Evolutionary conservation across 2,329 filamentous ascomycete species (phyloP), one percentile per base, ranked within the genome.

Genomic region (Onygenales sp.): DNA sequence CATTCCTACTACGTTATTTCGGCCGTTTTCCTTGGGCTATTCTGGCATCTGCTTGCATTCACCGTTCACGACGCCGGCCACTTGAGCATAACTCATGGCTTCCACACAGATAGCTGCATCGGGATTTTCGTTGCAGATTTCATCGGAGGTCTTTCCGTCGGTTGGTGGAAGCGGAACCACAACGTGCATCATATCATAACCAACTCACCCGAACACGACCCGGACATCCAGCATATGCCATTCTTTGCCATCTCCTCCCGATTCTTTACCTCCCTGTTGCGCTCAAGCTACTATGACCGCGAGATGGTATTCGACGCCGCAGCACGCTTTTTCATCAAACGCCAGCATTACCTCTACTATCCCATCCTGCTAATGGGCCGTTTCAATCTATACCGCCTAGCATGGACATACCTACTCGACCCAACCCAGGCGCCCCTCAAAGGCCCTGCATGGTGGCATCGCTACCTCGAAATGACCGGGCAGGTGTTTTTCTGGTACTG

Each of bases 121-220:
- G 92, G 89, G 50, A 95, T 97, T 65, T 72, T 95, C 58, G 86
- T 96, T 63, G 90, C 91, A 51, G 86, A 95, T 67, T 97, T 87
- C 62, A 73, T 92, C 14, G 92, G 93, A 38, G 93, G 93, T 0
- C 72, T 98, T 42, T 95, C 89, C 17, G 73, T 95, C 51, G 88
- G 92, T 46, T 97, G 92, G 92, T 98, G 92, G 92, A 97, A 97
- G 72, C 80, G 83, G 58, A 96, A 84, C 67, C 92, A 97, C 71
- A 97, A 97, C 65, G 90, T 96, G 6, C 92, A 97, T 67, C 92
- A 97, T 65, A 89, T 97, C 61, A 86, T 97, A 49, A 97, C 92
- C 13, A 97, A 97, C 69, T 86, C 86, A 45, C 88, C 91, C 11
- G 92, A 96, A 68, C 92, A 97, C 66, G 92, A 97, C 66, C 92